Percentiles rank a stretch among this genome's conserved stretches.
These are phyloP conservation scores for Cytospora piceae DNA, from an alignment of 2,329 filamentous ascomycete species.

Conservation along the genomic window DNA sequence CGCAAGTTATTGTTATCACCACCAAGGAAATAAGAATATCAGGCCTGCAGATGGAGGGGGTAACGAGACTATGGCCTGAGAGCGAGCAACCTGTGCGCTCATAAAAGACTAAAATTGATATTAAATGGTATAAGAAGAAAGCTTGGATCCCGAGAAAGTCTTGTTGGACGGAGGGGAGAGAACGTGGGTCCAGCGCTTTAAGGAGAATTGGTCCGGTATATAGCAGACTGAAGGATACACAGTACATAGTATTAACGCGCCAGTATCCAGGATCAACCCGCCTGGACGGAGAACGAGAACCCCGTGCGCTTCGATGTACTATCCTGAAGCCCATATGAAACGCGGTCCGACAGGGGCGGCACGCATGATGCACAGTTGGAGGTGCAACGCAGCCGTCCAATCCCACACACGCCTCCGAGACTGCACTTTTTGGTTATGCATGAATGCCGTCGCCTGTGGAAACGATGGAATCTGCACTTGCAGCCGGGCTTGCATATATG, in stretches of 20 bases:
- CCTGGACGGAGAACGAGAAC: constrained; percentile 12
- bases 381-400: constrained; percentile 20
- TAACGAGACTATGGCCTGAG: constrained; percentile 30
- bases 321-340: constrained; percentile 39
- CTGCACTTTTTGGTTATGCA: constrained; percentile 12
- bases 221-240: constrained; percentile 12
- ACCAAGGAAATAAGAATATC: constrained; percentile 29
- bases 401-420: constrained; percentile 10
- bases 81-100: constrained; percentile 37
- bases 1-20: constrained; percentile 25
- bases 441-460: constrained; percentile 9
- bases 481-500: constrained; percentile 1
- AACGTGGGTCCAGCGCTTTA: constrained; percentile 17
- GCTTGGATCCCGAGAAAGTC: constrained; percentile 22
- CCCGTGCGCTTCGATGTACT: constrained; percentile 28
- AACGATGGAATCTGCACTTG: constrained; percentile 23
- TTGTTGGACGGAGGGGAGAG: constrained; percentile 25
- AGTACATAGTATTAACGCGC: constrained; percentile 21
- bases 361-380: constrained; percentile 11
- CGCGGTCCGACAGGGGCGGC: constrained; percentile 30
- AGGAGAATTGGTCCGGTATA: constrained; percentile 20
- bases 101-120: constrained; percentile 30
- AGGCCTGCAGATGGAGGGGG: constrained; percentile 30
- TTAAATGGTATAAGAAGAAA: constrained; percentile 28
- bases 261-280: constrained; percentile 24